A percentile compares a stretch with the other conserved stretches of the same genome.
Conservation (phyloP, 202 grass and related monocot genomes). For the Setaria italica region DNA sequence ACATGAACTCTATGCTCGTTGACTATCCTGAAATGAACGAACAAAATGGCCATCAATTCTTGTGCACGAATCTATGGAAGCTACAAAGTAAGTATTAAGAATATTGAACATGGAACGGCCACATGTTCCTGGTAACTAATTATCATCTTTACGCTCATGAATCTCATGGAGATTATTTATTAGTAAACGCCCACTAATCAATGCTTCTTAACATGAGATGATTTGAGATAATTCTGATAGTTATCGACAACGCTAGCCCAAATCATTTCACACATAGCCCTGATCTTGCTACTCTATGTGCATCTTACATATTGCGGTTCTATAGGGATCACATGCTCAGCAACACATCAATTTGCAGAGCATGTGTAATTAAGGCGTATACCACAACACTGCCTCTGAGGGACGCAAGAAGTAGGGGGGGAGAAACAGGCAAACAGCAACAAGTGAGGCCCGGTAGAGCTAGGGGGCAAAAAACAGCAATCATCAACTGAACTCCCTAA, state of each 20-base stretch:
- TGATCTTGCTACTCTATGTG: neutral
- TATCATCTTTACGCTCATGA: neutral
- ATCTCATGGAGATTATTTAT: slow-evolving; percentile 13
- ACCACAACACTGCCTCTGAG: neutral
- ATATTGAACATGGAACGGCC: neutral
- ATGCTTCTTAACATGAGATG: neutral
- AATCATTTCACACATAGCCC: neutral
- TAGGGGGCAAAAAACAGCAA: neutral
- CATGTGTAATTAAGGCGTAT: neutral
- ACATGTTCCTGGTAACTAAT: slow-evolving; percentile 29
- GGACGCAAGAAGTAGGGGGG: neutral
- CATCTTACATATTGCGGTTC: neutral
- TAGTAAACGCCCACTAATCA: neutral
- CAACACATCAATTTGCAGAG: neutral
- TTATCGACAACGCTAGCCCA: neutral
- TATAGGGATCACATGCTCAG: neutral
- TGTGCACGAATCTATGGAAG: slow-evolving; percentile 13
- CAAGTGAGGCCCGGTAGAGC: neutral
- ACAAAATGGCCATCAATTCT: slow-evolving; percentile 36
- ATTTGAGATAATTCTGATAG: neutral
- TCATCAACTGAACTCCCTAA: slow-evolving; percentile 26
- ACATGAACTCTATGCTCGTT: slow-evolving; percentile 27
- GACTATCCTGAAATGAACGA: slow-evolving; percentile 43
- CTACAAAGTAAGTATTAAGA: slow-evolving; percentile 14
- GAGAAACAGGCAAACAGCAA: neutral